These are phyloP conservation scores for Lactuca saligna DNA, from an alignment of 129 eudicot species.

Conservation along the genomic window DNA sequence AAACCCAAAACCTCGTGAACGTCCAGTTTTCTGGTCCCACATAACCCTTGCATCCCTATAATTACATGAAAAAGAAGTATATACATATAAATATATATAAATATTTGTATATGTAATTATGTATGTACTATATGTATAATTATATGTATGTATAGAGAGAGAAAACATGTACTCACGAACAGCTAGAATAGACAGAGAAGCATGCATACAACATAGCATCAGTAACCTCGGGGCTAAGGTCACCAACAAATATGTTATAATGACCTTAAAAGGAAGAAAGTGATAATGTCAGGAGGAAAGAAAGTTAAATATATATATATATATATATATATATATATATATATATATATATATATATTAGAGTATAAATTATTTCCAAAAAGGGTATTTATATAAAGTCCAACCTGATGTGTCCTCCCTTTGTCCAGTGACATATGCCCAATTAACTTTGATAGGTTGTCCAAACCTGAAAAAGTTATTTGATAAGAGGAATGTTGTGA, in stretches of 20 bases:
- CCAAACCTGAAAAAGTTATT: slow-evolving; percentile 57
- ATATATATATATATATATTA: no score
- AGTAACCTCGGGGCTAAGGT: no score
- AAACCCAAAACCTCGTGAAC: slow-evolving; percentile 88
- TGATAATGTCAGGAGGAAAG: background rate
- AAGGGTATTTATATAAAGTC: slow-evolving; percentile 3
- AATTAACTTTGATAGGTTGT: slow-evolving; percentile 38
- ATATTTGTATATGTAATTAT: no score
- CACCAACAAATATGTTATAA: slow-evolving; percentile 27
- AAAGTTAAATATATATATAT: background rate
- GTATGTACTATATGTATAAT: background rate
- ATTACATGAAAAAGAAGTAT: background rate
- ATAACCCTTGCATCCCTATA: slow-evolving; percentile 86
- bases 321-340: no score
- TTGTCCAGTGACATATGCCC: slow-evolving; percentile 73
- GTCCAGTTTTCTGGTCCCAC: slow-evolving; percentile 96
- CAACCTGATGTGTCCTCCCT: slow-evolving; percentile 84
- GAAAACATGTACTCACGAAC: no score
- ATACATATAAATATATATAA: slow-evolving; percentile 38
- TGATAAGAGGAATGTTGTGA: no score
- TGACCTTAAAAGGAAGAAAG: slow-evolving; percentile 50
- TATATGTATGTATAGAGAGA: no score
- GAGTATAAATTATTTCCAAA: background rate
- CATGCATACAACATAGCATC: no score
- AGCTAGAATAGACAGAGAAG: no score